phyloP scores from a whole-genome alignment of 352 stramenopile genomes.

The Globisporangium cystogenes region DNA sequence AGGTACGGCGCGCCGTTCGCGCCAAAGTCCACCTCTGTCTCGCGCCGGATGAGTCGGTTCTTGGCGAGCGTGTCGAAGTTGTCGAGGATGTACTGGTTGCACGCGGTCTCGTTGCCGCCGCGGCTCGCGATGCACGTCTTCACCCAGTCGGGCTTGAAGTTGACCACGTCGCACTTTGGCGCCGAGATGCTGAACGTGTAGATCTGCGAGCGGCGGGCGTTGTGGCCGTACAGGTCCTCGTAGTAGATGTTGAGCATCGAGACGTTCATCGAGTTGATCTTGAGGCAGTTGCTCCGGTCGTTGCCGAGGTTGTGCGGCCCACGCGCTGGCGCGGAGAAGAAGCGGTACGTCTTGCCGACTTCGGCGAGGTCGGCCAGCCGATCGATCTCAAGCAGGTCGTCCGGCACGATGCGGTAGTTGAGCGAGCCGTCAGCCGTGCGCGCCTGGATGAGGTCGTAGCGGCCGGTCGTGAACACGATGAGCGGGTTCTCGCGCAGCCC shows the following conservation, averaged over 20 bases:
- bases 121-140: constrained; percentile 22
- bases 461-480: constrained; percentile 11
- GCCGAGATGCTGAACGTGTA: constrained; percentile 37
- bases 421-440: too few relatives aligned
- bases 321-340: constrained; percentile 21
- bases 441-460: constrained; percentile 16
- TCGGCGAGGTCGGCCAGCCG: constrained; percentile 7
- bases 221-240: constrained; percentile 31
- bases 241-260: constrained; percentile 23
- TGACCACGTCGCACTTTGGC: constrained; percentile 31
- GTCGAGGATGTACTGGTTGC: constrained; percentile 42
- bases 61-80: constrained; percentile 39
- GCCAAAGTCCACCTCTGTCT: constrained; percentile 41
- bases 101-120: constrained; percentile 20
- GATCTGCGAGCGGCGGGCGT: constrained; percentile 19
- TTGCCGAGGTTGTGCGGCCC: constrained; percentile 21
- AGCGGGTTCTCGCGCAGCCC: constrained; percentile 24
- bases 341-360: constrained; percentile 3
- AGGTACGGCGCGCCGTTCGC: constrained; percentile 30
- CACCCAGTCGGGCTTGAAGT: constrained; percentile 31
- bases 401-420: too few relatives aligned
- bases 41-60: constrained; percentile 29
- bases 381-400: too few relatives aligned
- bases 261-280: constrained; percentile 35
- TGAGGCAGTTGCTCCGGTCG: constrained; percentile 32